These are phyloP conservation scores for Anisodus acutangulus DNA, from an alignment of 257 asterid species.

Conservation along the genomic window DNA sequence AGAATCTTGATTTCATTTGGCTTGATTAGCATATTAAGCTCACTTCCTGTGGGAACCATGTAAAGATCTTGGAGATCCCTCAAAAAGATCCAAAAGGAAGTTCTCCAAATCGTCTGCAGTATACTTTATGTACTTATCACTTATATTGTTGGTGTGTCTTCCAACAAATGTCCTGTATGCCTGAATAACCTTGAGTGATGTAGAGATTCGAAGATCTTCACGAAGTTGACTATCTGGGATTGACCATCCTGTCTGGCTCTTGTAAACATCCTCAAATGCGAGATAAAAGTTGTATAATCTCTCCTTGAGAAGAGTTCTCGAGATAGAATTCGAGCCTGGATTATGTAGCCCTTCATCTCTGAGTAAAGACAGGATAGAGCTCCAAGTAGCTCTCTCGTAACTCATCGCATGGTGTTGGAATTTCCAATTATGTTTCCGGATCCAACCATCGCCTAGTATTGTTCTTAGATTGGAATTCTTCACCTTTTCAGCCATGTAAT, in stretches of 20 bases:
- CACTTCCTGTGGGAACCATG: constrained; percentile 74
- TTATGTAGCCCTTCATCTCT: constrained; percentile 73
- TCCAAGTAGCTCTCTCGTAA: constrained; percentile 91
- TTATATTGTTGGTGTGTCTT: constrained; percentile 59
- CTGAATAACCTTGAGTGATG: constrained; percentile 83
- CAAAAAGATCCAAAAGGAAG: constrained; percentile 69
- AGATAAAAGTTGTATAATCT: constrained; percentile 69
- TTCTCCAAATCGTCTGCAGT: constrained; percentile 80
- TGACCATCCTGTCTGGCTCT: constrained; percentile 87
- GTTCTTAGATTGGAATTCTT: constrained; percentile 67
- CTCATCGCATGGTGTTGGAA: constrained; percentile 86
- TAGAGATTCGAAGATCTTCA: constrained; percentile 78
- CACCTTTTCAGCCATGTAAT: constrained; percentile 85
- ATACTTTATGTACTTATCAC: constrained; percentile 84
- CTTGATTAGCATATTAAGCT: not conserved
- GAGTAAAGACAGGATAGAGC: constrained; percentile 71
- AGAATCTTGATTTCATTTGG: not conserved
- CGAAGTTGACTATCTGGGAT: constrained; percentile 74
- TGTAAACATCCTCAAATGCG: constrained; percentile 91
- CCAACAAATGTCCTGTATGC: constrained; percentile 88
- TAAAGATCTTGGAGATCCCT: constrained; percentile 77
- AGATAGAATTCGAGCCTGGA: constrained; percentile 68
- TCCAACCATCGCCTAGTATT: constrained; percentile 77
- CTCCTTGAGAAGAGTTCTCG: constrained; percentile 70
- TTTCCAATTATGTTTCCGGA: constrained; percentile 76